A percentile compares a stretch with the other conserved stretches of the same genome.
phyloP scores from a whole-genome alignment of 371 early-diverging fungal genomes.

The Mucor plumbeus region DNA sequence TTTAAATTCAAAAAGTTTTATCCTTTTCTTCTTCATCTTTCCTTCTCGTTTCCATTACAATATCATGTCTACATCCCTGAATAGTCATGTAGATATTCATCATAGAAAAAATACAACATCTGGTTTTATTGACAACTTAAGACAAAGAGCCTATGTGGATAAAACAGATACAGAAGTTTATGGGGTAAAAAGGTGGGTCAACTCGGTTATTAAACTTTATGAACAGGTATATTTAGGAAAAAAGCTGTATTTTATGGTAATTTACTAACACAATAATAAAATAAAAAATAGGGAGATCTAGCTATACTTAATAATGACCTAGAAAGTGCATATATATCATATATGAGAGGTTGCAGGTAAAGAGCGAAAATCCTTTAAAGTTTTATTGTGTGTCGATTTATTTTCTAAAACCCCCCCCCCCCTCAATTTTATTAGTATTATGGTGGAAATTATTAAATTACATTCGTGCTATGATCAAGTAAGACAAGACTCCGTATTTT shows the following conservation, averaged over 20 bases:
- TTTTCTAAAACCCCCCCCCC: too few species aligned
- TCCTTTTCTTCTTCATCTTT: neutral
- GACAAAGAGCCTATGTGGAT: constrained; percentile 26
- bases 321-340: constrained; percentile 36
- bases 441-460: constrained; percentile 30
- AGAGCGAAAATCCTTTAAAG: too few species aligned
- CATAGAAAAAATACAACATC: neutral
- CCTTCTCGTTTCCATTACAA: neutral
- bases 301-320: constrained; percentile 25
- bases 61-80: neutral
- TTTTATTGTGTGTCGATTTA: neutral
- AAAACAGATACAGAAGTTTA: constrained; percentile 25
- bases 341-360: constrained; percentile 44
- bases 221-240: constrained; percentile 19
- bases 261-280: too few species aligned
- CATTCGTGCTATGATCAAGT: constrained; percentile 29
- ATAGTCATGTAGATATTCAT: neutral
- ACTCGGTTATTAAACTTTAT: constrained; percentile 19
- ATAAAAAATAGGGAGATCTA: constrained; percentile 26
- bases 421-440: constrained; percentile 15
- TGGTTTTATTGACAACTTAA: constrained; percentile 16
- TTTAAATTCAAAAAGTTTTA: neutral
- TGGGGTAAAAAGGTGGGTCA: constrained; percentile 21
- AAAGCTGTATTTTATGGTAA: too few species aligned
- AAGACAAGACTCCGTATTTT: constrained; percentile 19